These are phyloP conservation scores for Russula foetens DNA, from an alignment of 768 basidiomycete species.

Conservation along the genomic window DNA sequence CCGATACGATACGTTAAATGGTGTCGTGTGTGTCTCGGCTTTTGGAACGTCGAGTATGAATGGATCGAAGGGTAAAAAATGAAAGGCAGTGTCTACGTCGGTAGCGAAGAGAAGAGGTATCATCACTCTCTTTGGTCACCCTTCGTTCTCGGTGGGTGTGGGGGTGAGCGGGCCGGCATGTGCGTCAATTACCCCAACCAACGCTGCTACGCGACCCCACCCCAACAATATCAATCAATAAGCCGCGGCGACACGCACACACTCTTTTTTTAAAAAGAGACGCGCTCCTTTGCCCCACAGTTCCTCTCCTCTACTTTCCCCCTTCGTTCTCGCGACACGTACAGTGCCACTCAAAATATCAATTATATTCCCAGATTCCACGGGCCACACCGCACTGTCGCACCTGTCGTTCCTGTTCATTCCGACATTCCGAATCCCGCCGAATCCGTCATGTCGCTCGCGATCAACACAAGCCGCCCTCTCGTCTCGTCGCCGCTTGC, in stretches of 20 bases:
- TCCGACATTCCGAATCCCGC: conserved; percentile 34
- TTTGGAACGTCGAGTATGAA: not conserved
- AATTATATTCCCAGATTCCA: not conserved
- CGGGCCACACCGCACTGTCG: not conserved
- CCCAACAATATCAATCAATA: too few relatives aligned
- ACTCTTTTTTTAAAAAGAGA: conserved; percentile 12
- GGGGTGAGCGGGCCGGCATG: not conserved
- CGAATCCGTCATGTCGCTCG: conserved; percentile 38
- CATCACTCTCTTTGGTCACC: too few relatives aligned
- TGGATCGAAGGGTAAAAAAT: not conserved
- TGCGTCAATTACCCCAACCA: conserved; percentile 2
- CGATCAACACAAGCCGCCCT: conserved; percentile 32
- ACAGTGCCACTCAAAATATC: not conserved
- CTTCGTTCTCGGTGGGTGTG: too few relatives aligned
- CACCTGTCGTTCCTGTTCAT: conserved; percentile 18
- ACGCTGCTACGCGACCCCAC: not conserved
- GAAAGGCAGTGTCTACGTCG: not conserved
- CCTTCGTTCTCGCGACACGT: not conserved
- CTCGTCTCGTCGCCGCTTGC: conserved; percentile 20
- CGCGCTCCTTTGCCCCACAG: conserved; percentile 3
- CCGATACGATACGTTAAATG: not conserved
- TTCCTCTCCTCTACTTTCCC: not conserved
- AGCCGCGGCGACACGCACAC: not conserved
- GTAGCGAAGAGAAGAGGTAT: not conserved
- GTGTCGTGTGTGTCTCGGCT: not conserved